Percentiles rank a stretch among this genome's conserved stretches.
These are phyloP conservation scores for Hymenochaete sp. DNA, from an alignment of 1,284 basidiomycete genomes.

Conservation along the genomic window DNA sequence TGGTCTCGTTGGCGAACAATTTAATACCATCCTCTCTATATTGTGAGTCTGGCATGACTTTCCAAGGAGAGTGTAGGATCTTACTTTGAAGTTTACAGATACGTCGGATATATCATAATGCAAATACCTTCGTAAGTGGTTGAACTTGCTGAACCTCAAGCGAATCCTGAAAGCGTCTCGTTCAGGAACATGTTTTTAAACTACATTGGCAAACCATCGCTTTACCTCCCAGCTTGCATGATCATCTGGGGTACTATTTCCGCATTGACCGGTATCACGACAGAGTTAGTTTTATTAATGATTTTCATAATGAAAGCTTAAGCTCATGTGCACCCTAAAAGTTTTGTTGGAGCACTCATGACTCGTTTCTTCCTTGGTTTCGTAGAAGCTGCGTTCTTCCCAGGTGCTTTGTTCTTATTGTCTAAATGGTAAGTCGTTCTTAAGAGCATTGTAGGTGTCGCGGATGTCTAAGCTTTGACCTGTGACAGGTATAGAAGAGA, in stretches of 20 bases:
- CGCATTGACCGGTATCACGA: constrained; percentile 18
- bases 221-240: constrained; percentile 34
- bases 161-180: too few relatives aligned
- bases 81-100: constrained; percentile 23
- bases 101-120: constrained; percentile 31
- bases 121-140: constrained; percentile 17
- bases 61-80: not conserved
- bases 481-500: constrained; percentile 41
- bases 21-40: constrained; percentile 63
- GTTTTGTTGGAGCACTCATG: constrained; percentile 30
- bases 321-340: constrained; percentile 9
- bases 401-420: constrained; percentile 36
- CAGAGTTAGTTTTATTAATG: constrained; percentile 4
- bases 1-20: constrained; percentile 54
- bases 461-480: too few relatives aligned
- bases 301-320: not conserved
- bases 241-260: constrained; percentile 29
- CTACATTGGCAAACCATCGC: constrained; percentile 19
- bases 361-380: constrained; percentile 40
- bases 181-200: constrained; percentile 18
- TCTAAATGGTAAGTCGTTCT: constrained; percentile 80
- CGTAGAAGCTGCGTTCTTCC: constrained; percentile 36
- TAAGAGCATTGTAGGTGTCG: too few relatives aligned
- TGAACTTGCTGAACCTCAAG: not conserved
- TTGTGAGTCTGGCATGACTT: constrained; percentile 27